A percentile compares a stretch with the other conserved stretches of the same genome.
Evolutionary conservation across 495 filamentous ascomycete genomes (phyloP).

Genomic region (Neurospora sublineolata): DNA sequence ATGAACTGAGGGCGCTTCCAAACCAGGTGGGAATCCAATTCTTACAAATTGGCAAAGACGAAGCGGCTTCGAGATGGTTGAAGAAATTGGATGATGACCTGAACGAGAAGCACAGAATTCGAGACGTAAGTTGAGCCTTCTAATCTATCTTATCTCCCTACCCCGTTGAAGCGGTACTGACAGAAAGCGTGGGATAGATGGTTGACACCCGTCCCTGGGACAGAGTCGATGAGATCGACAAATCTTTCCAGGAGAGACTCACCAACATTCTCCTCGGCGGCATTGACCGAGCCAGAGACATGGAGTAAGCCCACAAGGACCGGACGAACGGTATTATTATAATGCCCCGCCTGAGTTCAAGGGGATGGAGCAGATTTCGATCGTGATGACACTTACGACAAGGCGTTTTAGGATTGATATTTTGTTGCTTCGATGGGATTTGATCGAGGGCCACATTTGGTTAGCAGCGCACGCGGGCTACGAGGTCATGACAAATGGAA

Average conservation of each 20-base stretch:
- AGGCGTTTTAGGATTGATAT: background rate
- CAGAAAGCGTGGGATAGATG: conserved; percentile 1
- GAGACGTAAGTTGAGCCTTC: conserved; percentile 6
- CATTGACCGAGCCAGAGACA: conserved; percentile 1
- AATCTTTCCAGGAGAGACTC: conserved; percentile 5
- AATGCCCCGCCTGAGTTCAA: background rate
- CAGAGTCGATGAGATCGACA: conserved; percentile 1
- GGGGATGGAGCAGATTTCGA: background rate
- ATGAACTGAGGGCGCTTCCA: conserved; percentile 53
- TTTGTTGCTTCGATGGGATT: background rate
- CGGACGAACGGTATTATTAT: background rate
- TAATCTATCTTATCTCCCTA: background rate
- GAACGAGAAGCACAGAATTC: conserved; percentile 1
- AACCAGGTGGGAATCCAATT: conserved; percentile 85
- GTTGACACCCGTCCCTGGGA: conserved; percentile 12
- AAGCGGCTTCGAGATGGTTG: conserved; percentile 29
- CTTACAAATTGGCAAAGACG: conserved; percentile 72
- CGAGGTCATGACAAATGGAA: background rate
- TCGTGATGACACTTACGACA: background rate
- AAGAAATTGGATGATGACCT: conserved; percentile 6
- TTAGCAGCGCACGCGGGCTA: background rate
- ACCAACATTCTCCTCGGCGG: conserved; percentile 7
- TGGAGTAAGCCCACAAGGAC: background rate
- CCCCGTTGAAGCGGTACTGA: background rate
- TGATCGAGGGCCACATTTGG: background rate